Base-by-base conservation (phyloP, 2,329 filamentous ascomycete species). In the Pestalotiopsis sp. region DNA sequence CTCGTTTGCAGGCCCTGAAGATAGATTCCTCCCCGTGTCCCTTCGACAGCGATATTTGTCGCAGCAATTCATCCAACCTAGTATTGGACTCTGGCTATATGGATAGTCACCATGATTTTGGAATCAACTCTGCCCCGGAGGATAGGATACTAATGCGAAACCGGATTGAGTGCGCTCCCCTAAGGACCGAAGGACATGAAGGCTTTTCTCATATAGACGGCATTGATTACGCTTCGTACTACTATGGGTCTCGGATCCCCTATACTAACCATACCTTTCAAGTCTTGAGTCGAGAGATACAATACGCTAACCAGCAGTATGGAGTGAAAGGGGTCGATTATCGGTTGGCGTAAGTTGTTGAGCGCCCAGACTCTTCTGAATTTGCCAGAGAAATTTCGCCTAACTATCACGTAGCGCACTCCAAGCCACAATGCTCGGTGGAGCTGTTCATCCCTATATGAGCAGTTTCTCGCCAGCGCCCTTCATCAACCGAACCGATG, bases 21-120 rank as follows among this genome's bases (percentile, higher is more conserved):
- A 70, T 20, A 25, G 41, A 23, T 5, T 68, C 61, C 12, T 65
- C 72, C 0, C 25, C 31, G 3, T 72, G 72, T n/a, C 71, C 72
- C 1, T 74, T 74, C 38, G 13, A 66, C 2, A 27, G 39, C 6
- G 4, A 23, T 3, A 68, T 72, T 3, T 72, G 71, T 39, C 66
- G 71, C 3, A 52, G 13, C 7, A 31, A 56, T 4, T 12, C 57
- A 2, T 59, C 68, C 13, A 73, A 70, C 52, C n/a, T 72, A 4
- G 39, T 9, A 2, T 27, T 72, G 2, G 69, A 72, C 52, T 70
- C 65, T 9, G 72, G 72, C 2, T 70, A 69, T 3, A 61, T 74
- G 1, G 63, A 72, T 38, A 72, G 71, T 65, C 65, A 71, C 27
- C 38, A 68, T 12, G 20, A 70, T 13, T 62, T 72, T 1, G 72